Evolutionary conservation across 23 red algal genomes (phyloP).

Genomic region (Cyanidiococcus yangmingshanensis): DNA sequence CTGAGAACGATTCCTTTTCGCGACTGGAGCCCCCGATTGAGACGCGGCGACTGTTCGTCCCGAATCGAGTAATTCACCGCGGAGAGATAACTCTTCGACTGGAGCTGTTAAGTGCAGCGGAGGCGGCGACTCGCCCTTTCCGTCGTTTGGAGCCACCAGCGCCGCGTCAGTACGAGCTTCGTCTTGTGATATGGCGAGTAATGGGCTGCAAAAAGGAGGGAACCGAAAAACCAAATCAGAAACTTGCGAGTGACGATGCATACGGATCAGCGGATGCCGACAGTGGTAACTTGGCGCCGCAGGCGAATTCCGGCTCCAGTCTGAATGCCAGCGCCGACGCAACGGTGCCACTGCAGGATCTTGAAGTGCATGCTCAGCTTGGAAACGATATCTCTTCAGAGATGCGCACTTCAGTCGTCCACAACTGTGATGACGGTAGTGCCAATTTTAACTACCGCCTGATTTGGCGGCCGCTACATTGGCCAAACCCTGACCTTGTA

Average conservation of each 20-base stretch:
- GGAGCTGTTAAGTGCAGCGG: not conserved
- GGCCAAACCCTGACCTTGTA: constrained; percentile 2
- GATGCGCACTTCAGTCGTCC: not conserved
- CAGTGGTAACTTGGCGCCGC: not conserved
- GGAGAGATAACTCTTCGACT: not conserved
- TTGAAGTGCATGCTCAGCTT: not conserved
- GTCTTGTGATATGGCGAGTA: constrained; percentile 6
- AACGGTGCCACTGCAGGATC: not conserved
- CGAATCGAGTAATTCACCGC: not conserved
- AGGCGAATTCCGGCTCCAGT: not conserved
- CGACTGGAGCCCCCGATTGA: not conserved
- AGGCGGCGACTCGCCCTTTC: constrained; percentile 1
- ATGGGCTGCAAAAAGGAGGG: not conserved
- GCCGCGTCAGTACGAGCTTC: constrained; percentile 11
- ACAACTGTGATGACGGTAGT: not conserved
- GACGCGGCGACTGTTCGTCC: not conserved
- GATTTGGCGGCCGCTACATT: not conserved
- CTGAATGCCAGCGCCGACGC: not conserved
- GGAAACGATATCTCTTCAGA: constrained; percentile 5
- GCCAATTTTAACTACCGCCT: constrained; percentile 18
- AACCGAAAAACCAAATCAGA: not conserved
- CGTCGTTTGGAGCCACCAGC: not conserved
- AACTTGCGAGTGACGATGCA: not conserved
- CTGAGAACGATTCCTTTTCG: not conserved
- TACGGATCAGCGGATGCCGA: not conserved